Percentiles rank a stretch among this genome's conserved stretches.
phyloP scores from a whole-genome alignment of 2,329 filamentous ascomycete genomes.

The Ramichloridium luteum region DNA sequence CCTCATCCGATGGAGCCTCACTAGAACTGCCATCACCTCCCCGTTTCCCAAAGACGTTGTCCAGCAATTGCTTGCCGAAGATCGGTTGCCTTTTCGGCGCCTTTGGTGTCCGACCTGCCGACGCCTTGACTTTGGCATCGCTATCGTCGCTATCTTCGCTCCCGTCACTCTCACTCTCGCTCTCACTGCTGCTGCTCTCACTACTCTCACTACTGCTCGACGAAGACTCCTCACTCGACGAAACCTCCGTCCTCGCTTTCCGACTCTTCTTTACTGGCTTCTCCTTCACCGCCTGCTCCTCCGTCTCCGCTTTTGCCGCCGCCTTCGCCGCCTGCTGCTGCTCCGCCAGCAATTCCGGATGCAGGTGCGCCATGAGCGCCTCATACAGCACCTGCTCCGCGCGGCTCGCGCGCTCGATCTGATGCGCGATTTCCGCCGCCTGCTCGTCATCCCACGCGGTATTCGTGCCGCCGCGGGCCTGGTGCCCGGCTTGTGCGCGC shows the following conservation, averaged over 20 bases:
- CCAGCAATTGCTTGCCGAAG: constrained; percentile 5
- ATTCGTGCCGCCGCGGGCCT: constrained; percentile 16
- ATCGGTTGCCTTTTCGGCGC: too few species aligned
- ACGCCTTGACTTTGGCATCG: constrained; percentile 1
- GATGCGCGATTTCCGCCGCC: constrained; percentile 22
- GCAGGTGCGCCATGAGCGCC: neutral
- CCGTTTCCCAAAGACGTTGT: constrained; percentile 3
- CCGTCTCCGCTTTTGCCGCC: constrained; percentile 2
- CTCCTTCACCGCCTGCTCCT: constrained; percentile 7
- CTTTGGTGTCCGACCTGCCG: neutral
- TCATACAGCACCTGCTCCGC: constrained; percentile 14
- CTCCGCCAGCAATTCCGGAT: constrained; percentile 2
- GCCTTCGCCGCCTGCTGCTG: neutral
- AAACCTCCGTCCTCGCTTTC: constrained; percentile 24
- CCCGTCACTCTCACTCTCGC: constrained; percentile 3
- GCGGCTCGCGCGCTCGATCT: constrained; percentile 18
- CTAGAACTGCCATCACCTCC: too few species aligned
- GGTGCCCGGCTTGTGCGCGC: constrained; percentile 19
- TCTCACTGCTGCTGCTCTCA: constrained; percentile 10
- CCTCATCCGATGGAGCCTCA: too few species aligned
- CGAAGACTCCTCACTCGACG: constrained; percentile 15
- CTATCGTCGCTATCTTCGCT: constrained; percentile 3
- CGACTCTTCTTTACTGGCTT: constrained; percentile 17
- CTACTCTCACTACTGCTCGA: constrained; percentile 8
- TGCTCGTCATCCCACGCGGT: constrained; percentile 25